phyloP scores from a whole-genome alignment of 441 rosid genomes.

The Cnidoscolus chayamansa region DNA sequence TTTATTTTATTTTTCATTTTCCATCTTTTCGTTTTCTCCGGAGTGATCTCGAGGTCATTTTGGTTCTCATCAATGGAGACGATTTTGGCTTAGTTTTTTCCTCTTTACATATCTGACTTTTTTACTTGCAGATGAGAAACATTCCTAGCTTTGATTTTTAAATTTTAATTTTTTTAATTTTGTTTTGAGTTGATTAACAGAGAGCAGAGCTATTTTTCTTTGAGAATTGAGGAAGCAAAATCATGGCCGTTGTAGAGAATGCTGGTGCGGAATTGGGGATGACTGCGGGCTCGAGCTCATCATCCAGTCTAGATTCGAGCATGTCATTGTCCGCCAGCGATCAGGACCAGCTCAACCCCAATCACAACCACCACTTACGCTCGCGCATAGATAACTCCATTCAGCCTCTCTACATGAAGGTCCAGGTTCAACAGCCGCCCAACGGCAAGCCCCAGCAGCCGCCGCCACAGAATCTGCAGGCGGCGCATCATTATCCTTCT shows the following conservation, averaged over 20 bases:
- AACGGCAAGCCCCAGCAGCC: background rate
- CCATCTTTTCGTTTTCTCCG: conserved; percentile 31
- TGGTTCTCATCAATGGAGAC: conserved; percentile 27
- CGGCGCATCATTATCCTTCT: conserved; percentile 14
- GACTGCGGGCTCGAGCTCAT: conserved; percentile 24
- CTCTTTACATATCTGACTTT: background rate
- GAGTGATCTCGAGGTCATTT: conserved; percentile 33
- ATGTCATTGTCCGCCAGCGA: conserved; percentile 41
- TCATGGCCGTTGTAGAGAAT: conserved; percentile 66
- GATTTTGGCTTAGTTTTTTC: conserved; percentile 19
- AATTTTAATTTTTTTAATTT: background rate
- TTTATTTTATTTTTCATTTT: conserved; percentile 2
- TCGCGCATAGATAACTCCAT: conserved; percentile 31
- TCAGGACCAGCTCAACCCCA: conserved; percentile 40
- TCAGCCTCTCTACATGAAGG: conserved; percentile 22
- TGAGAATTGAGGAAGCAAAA: conserved; percentile 14
- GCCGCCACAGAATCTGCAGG: background rate
- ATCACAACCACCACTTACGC: conserved; percentile 18
- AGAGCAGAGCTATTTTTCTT: conserved; percentile 2
- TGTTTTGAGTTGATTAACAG: conserved; percentile 13
- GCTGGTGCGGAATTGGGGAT: conserved; percentile 35
- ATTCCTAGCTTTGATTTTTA: background rate
- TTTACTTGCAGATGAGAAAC: background rate
- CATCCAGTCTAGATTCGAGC: conserved; percentile 42
- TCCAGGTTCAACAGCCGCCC: background rate